Base-by-base conservation (phyloP, 1,284 basidiomycete species). In the Leccinum huronense region DNA sequence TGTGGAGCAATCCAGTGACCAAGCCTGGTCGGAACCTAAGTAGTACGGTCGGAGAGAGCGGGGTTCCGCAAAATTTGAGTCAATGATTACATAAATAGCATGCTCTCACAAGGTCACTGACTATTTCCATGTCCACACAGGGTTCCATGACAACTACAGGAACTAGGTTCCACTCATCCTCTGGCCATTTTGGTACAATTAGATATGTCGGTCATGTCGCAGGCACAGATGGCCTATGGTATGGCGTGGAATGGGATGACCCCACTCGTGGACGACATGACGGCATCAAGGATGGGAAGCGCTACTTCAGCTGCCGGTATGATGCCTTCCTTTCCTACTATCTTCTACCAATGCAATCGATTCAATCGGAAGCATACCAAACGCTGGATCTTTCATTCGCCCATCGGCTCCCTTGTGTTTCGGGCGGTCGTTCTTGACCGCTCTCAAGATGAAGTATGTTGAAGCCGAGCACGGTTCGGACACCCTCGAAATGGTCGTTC, bases 171-270 rank as follows among this genome's bases (percentile, higher is more conserved):
- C 75, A 69, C 65, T 76, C 82, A 60, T 76, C 71, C 54, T 67
- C 79, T 57, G 84, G 81, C 27, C 73, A 84, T 69, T 69, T 83
- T 58, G 91, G 87, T 3, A 94, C 93, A 1, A 77, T 97, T 65
- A 86, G 80, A 76, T 96, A 86, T 72, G 75, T 84, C 6, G 94
- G 94, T 3, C 68, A 77, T 1, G 87, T 97, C 14, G 79, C 86
- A 14, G 84, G 84, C 19, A 86, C 91, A 0, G 73, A 77, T 8
- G 93, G 91, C 10, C 70, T 78, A 14, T 99, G 97, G 96, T 83
- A 96, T 5, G 97, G 97, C 13, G 84, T 98, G 59, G 96, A 98
- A 79, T 99, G 96, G 93, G 97, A 99, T 72, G 88, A 95, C 72
- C 82, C 89, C 5, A 65, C 74, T 1, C 84, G 93, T 60, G 96